Conservation (phyloP, 257 asterid species). For the Jasminum sambac region DNA sequence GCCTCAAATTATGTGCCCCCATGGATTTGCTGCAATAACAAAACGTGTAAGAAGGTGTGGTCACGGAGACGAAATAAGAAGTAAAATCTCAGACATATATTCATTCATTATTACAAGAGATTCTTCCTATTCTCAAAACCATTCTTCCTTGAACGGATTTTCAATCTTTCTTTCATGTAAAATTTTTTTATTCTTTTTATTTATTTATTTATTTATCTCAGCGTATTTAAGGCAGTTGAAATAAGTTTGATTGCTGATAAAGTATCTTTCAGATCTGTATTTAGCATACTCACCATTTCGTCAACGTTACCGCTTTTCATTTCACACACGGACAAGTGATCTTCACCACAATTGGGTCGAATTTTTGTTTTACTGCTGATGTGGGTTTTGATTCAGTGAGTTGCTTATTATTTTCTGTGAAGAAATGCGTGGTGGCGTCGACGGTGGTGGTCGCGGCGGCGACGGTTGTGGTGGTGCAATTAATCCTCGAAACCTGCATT, state of each 20-base stretch:
- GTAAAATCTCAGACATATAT: slow-evolving; percentile 27
- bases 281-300: slow-evolving; percentile 9
- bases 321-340: neutral
- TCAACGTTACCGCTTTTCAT: neutral
- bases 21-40: slow-evolving; percentile 2
- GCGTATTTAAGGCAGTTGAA: slow-evolving; percentile 30
- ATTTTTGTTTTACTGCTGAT: neutral
- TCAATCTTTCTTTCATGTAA: slow-evolving; percentile 4
- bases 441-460: slow-evolving; percentile 23
- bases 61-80: slow-evolving; percentile 18
- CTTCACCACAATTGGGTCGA: neutral
- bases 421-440: slow-evolving; percentile 39
- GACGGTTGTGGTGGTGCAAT: slow-evolving; percentile 44
- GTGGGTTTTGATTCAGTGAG: neutral
- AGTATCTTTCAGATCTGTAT: slow-evolving; percentile 36
- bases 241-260: neutral
- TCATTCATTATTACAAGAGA: slow-evolving; percentile 18
- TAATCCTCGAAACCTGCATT: slow-evolving; percentile 90
- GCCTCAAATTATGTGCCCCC: neutral
- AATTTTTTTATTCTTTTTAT: slow-evolving; percentile 17
- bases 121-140: slow-evolving; percentile 25
- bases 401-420: slow-evolving; percentile 22
- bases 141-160: slow-evolving; percentile 1
- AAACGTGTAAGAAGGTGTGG: slow-evolving; percentile 19
- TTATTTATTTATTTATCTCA: slow-evolving; percentile 32